Percentiles rank a stretch among this genome's conserved stretches.
Conservation (phyloP, 495 filamentous ascomycete species). For the Aspergillus kassunensis region DNA sequence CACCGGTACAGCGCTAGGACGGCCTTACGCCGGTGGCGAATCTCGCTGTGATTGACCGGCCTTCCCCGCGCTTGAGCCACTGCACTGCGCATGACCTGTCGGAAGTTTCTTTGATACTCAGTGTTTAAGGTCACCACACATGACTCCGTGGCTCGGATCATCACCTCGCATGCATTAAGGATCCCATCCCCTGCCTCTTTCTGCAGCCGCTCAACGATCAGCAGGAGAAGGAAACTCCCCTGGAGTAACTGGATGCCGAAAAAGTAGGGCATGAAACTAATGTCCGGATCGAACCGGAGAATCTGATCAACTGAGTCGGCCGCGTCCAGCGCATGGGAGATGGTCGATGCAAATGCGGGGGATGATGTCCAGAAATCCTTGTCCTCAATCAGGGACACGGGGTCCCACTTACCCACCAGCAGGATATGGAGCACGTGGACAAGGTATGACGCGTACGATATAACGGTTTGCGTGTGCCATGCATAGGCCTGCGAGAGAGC, state of each 20-base stretch:
- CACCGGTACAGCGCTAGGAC: conserved; percentile 72
- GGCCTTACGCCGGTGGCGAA: conserved; percentile 68
- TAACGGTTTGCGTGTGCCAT: conserved; percentile 78
- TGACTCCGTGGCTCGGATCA: conserved; percentile 79
- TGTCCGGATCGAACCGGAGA: conserved; percentile 76
- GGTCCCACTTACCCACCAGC: conserved; percentile 83
- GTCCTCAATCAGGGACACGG: conserved; percentile 79
- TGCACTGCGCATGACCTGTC: conserved; percentile 78
- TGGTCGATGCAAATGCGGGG: conserved; percentile 74
- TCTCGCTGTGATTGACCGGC: conserved; percentile 70
- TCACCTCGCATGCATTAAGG: conserved; percentile 79
- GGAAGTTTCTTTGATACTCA: conserved; percentile 82
- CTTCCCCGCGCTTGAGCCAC: conserved; percentile 73
- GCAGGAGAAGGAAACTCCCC: conserved; percentile 73
- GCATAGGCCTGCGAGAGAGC: conserved; percentile 48
- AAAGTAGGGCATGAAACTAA: conserved; percentile 88
- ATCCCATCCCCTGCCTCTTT: conserved; percentile 76
- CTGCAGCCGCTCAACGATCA: conserved; percentile 79
- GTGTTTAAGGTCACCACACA: conserved; percentile 83
- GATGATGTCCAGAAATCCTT: conserved; percentile 86
- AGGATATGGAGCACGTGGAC: conserved; percentile 84
- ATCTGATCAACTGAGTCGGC: conserved; percentile 80
- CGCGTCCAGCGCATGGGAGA: conserved; percentile 73
- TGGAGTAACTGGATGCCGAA: conserved; percentile 84
- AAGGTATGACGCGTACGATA: conserved; percentile 85